phyloP scores from a whole-genome alignment of 495 filamentous ascomycete genomes.

The Podospora didyma region DNA sequence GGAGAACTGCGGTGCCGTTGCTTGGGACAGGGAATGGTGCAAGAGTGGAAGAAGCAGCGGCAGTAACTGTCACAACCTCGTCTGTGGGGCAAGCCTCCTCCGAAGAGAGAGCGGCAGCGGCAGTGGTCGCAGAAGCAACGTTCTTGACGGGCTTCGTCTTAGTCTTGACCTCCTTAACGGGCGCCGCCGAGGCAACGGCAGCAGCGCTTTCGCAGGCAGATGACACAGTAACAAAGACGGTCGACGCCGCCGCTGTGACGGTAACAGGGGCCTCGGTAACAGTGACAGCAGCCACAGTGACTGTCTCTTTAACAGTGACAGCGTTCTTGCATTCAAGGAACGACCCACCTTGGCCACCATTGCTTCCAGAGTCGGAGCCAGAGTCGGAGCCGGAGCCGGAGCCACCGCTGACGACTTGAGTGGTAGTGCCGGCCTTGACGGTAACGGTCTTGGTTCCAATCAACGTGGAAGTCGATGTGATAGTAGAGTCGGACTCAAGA shows the following conservation, averaged over 20 bases:
- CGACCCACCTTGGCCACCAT: slow-evolving; percentile 2
- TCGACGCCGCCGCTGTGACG: slow-evolving; percentile 31
- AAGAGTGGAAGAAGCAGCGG: slow-evolving; percentile 25
- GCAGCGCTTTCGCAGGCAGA: slow-evolving; percentile 1
- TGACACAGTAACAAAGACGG: slow-evolving; percentile 41
- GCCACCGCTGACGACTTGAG: slow-evolving; percentile 9
- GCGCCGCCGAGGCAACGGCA: slow-evolving; percentile 8
- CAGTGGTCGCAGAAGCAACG: slow-evolving; percentile 1
- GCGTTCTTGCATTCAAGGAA: slow-evolving; percentile 21
- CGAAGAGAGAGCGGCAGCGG: slow-evolving; percentile 11
- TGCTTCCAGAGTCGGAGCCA: slow-evolving; percentile 13
- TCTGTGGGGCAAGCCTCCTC: slow-evolving; percentile 29
- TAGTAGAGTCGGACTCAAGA: slow-evolving; percentile 27
- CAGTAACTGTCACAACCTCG: slow-evolving; percentile 23
- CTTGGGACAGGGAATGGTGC: slow-evolving; percentile 26
- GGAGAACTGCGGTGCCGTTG: slow-evolving; percentile 20
- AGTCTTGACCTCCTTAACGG: slow-evolving; percentile 7
- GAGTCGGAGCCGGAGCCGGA: slow-evolving; percentile 16
- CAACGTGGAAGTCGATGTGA: slow-evolving; percentile 28
- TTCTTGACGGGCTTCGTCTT: no score
- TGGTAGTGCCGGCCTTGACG: slow-evolving; percentile 15
- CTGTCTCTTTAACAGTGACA: slow-evolving; percentile 14
- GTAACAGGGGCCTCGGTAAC: slow-evolving; percentile 30
- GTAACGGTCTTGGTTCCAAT: slow-evolving; percentile 42
- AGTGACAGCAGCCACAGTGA: slow-evolving; percentile 31